Percentiles rank a stretch among this genome's conserved stretches.
Conservation (phyloP, 768 basidiomycete species). For the Boletus subcaerulescens region DNA sequence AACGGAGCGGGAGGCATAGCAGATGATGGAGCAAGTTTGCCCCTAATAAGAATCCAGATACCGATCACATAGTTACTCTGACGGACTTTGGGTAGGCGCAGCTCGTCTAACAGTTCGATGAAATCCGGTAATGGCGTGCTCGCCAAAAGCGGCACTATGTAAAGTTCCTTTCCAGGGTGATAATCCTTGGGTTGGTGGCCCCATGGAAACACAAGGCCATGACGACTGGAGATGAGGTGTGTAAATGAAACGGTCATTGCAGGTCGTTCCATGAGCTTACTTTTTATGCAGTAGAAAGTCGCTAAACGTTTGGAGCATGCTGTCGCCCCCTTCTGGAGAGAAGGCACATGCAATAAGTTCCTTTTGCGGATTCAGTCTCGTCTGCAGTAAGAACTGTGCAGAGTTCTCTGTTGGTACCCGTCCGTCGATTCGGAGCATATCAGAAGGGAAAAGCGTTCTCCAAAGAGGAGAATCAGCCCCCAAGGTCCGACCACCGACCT, state of each 20-base stretch:
- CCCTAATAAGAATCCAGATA: conserved; percentile 83
- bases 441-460: conserved; percentile 72
- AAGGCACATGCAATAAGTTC: conserved; percentile 81
- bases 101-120: conserved; percentile 76
- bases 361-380: conserved; percentile 69
- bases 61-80: conserved; percentile 69
- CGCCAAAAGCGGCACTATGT: conserved; percentile 74
- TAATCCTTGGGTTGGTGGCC: conserved; percentile 68
- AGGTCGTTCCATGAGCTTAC: conserved; percentile 41
- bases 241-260: conserved; percentile 11
- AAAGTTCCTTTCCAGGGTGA: conserved; percentile 80
- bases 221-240: conserved; percentile 51
- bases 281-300: conserved; percentile 71
- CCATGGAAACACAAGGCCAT: conserved; percentile 87
- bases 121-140: conserved; percentile 75
- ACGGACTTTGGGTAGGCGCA: conserved; percentile 64
- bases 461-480: conserved; percentile 60
- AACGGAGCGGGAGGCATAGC: conserved; percentile 14
- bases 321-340: conserved; percentile 47
- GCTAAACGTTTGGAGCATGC: conserved; percentile 56
- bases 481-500: conserved; percentile 72
- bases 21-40: conserved; percentile 59
- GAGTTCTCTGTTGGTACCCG: conserved; percentile 79
- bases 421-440: conserved; percentile 74
- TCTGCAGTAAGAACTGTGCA: conserved; percentile 73